Evolutionary conservation across 139 green algal species (phyloP), one percentile per base, ranked within the genome.

Genomic region (Medakamo hakoo): DNA sequence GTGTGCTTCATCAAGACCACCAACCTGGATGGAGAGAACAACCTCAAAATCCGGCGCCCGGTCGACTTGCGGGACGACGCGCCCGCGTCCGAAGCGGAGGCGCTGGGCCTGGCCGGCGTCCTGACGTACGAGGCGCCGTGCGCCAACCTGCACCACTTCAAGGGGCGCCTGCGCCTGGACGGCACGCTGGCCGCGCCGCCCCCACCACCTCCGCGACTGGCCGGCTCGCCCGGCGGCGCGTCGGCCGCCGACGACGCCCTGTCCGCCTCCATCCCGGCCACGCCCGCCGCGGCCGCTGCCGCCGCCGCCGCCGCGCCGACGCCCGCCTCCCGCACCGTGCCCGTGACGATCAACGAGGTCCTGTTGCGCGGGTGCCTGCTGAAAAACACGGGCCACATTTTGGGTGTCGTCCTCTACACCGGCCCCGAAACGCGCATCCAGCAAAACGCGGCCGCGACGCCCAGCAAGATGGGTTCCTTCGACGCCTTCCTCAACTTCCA

Each of bases 1-100:
- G 78, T 88, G 21, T 86, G 81, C 68, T 83, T 75, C 67, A 73
- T 88, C 55, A 72, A 73, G 69, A 94, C 86, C 18, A 85, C 78
- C 58, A 94, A 94, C 63, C 73, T 94, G 49, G 86, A 94, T 59
- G 86, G 86, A 56, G 91, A 97, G 66, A 95, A 83, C 29, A 97
- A 97, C 74, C 79, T 97, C 4, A 97, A 97, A 77, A 86, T 95
- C 48, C 69, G 76, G 48, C 69, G 76, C 52, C 79, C 79, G 22
- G 24, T 83, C 2, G 73, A 84, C 67, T 4, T 77, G 2, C 69
- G 71, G 67, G 77, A 67, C 25, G 40, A 69, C 55, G 59, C 26
- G 28, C 57, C 66, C 23, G 55, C 68, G 4, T 59, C 29, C 58
- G 58, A 27, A 18, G 55, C 32, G 26, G 27, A 67, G 40, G 57